Base-by-base conservation (phyloP, 1,139 yeast species). In the Taphrina flavorubra region DNA sequence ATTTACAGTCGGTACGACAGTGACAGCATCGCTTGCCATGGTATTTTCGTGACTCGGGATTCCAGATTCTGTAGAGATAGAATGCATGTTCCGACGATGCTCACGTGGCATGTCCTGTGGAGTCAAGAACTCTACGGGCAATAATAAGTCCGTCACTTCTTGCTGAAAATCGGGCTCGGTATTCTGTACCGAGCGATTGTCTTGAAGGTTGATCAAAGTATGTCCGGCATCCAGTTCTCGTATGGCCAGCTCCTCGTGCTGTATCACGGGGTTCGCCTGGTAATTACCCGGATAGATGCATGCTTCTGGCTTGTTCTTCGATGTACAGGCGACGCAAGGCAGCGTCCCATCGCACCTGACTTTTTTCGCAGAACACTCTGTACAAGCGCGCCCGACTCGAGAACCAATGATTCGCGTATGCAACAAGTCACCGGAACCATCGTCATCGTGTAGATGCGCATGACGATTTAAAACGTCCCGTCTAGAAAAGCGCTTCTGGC, bases 301-400 rank as follows among this genome's bases (percentile, higher is more conserved):
- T 31, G 20, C 20, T 20, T 20, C 36, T 6, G n/a, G 8, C 20
- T 51, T 51, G n/a, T 20, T 18, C 20, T 51, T 46, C 51, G 51
- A 46, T 10, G 20, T 11, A n/a, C 56, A 51, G 3, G 37, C 2
- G 3, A 31, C 40, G 7, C 56, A 51, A 25, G 56, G 56, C 37
- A 51, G 14, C 11, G n/a, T 31, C n/a, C 56, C 56, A 8, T 51
- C 56, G 20, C 56, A 51, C 6, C 56, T 25, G 3, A 51, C 56
- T 37, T 51, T 51, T 34, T 20, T 51, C n/a, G 56, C 36, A 18
- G 56, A 20, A 51, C 56, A 51, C 8, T 51, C 37, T 2, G 37
- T 51, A 25, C 56, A 51, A 14, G 56, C 56, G 2, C 56, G 56
- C 5, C 56, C 37, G 5, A 31, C 36, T 20, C 56, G 34, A 10